Percentiles rank a stretch among this genome's conserved stretches.
phyloP scores from a whole-genome alignment of 2,329 filamentous ascomycete genomes.

The Ophiocordyceps camponoti-rufipedis region DNA sequence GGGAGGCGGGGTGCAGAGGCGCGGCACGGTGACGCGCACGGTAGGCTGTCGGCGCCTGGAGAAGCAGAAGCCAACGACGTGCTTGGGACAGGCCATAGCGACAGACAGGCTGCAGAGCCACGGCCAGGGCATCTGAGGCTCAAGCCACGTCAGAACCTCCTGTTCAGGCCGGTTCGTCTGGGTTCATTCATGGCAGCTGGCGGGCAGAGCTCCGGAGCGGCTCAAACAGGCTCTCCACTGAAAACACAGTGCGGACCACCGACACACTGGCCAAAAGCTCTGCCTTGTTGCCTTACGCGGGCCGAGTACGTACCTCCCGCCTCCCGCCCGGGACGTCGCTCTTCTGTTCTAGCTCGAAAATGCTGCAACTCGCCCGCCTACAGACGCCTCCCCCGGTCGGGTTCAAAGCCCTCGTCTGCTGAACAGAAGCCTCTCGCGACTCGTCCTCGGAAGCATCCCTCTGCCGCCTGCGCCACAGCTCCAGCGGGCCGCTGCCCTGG shows the following conservation, averaged over 20 bases:
- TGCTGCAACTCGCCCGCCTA: slow-evolving; percentile 1
- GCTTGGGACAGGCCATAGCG: not conserved
- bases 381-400: no score
- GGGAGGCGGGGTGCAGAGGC: not conserved
- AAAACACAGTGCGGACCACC: not conserved
- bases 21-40: not conserved
- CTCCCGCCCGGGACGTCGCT: not conserved
- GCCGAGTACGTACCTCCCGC: slow-evolving; percentile 8
- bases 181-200: not conserved
- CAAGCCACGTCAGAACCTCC: not conserved
- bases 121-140: not conserved
- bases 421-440: no score
- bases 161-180: not conserved
- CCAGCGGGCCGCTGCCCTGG: not conserved
- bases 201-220: not conserved
- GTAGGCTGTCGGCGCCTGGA: not conserved
- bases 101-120: not conserved
- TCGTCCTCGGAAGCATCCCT: no score
- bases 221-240: not conserved
- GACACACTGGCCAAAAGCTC: slow-evolving; percentile 3
- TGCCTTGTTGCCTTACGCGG: slow-evolving; percentile 14
- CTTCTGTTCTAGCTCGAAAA: not conserved
- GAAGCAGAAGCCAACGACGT: no score
- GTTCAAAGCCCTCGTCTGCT: no score
- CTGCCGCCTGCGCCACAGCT: not conserved